These are phyloP conservation scores for Hordeum pubiflorum DNA, from an alignment of 202 grass and related monocot species.

Conservation along the genomic window DNA sequence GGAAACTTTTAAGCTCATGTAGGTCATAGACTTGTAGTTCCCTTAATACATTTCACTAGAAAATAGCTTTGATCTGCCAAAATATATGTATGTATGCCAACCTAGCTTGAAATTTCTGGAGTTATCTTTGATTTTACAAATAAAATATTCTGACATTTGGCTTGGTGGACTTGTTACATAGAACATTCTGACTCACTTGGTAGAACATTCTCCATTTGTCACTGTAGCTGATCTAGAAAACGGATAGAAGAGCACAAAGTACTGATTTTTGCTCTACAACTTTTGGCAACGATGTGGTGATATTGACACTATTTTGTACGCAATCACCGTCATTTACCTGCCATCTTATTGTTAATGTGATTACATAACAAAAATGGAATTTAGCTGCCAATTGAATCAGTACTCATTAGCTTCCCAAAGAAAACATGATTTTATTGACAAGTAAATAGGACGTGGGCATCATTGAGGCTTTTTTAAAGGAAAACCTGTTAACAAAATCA, in stretches of 20 bases:
- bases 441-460: too few species aligned
- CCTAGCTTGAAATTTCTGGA: background rate
- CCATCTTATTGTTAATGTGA: too few species aligned
- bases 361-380: too few species aligned
- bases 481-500: too few species aligned
- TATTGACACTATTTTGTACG: background rate
- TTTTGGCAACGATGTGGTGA: background rate
- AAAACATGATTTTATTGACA: too few species aligned
- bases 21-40: background rate
- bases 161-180: background rate
- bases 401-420: too few species aligned
- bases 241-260: background rate
- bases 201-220: background rate
- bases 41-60: background rate
- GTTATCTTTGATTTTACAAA: background rate
- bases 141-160: background rate
- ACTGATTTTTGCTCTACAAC: background rate
- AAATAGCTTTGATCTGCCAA: background rate
- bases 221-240: background rate
- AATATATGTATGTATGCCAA: background rate
- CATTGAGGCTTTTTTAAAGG: too few species aligned
- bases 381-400: too few species aligned
- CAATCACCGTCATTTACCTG: too few species aligned
- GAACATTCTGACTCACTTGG: background rate
- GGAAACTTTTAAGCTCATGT: background rate